A percentile compares a stretch with the other conserved stretches of the same genome.
Conservation (phyloP, 2,329 filamentous ascomycete species). For the Talaromyces pinophilus region DNA sequence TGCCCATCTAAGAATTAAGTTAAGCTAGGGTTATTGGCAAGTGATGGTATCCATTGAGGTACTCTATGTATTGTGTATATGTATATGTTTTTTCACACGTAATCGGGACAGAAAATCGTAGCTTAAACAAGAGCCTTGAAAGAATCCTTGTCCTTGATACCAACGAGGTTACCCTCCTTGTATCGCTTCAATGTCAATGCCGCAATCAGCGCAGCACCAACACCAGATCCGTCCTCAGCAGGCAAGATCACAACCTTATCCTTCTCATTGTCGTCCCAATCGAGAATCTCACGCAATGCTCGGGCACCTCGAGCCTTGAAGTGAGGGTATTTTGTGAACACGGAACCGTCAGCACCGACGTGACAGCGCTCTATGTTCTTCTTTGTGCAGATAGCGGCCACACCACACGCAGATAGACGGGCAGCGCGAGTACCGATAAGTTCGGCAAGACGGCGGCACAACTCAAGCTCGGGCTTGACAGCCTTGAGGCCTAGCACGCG, state of each 20-base stretch:
- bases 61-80: conserved; percentile 10
- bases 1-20: no score
- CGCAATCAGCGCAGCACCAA: conserved; percentile 94
- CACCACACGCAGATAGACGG: conserved; percentile 88
- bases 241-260: conserved; percentile 86
- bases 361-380: conserved; percentile 86
- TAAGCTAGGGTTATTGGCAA: no score
- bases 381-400: conserved; percentile 96
- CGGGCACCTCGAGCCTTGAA: conserved; percentile 91
- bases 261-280: conserved; percentile 83
- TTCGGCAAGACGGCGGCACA: conserved; percentile 85
- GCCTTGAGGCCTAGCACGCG: conserved; percentile 71
- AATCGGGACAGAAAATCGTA: neutral
- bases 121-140: conserved; percentile 31
- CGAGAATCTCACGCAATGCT: conserved; percentile 90
- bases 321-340: conserved; percentile 99
- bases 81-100: neutral
- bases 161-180: conserved; percentile 59
- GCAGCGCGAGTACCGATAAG: conserved; percentile 93
- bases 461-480: conserved; percentile 78
- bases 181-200: conserved; percentile 65
- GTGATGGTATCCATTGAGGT: neutral
- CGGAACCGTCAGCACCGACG: conserved; percentile 93
- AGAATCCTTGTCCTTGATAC: conserved; percentile 55
- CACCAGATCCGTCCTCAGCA: conserved; percentile 93